phyloP scores from a whole-genome alignment of 495 filamentous ascomycete species.

The Podospora australis region DNA sequence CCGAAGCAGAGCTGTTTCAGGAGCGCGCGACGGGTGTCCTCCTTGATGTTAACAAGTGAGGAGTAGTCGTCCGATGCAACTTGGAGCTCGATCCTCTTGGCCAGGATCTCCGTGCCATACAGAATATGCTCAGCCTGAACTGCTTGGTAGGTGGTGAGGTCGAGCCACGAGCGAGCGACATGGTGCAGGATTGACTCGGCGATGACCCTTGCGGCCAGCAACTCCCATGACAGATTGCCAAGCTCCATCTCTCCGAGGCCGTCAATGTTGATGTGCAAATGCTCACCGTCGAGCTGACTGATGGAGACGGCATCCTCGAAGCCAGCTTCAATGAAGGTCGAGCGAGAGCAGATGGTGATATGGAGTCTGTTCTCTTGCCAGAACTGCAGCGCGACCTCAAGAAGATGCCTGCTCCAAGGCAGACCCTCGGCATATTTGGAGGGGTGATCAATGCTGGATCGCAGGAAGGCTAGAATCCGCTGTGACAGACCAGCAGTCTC shows the following conservation, averaged over 20 bases:
- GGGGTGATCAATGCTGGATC: neutral
- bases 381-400: slow-evolving; percentile 8
- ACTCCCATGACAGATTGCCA: slow-evolving; percentile 1
- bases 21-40: slow-evolving; percentile 3
- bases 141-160: slow-evolving; percentile 4
- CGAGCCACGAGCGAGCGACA: slow-evolving; percentile 6
- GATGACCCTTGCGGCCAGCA: neutral
- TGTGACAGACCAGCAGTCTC: neutral
- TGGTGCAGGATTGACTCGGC: slow-evolving; percentile 17
- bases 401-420: slow-evolving; percentile 1
- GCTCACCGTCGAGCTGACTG: neutral
- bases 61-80: slow-evolving; percentile 5
- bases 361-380: slow-evolving; percentile 8
- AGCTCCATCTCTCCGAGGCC: slow-evolving; percentile 7
- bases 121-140: slow-evolving; percentile 12
- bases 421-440: neutral
- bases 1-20: slow-evolving; percentile 18
- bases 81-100: slow-evolving; percentile 12
- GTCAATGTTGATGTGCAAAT: slow-evolving; percentile 5
- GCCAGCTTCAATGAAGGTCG: slow-evolving; percentile 6
- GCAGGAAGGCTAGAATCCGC: slow-evolving; percentile 2
- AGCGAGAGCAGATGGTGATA: slow-evolving; percentile 3
- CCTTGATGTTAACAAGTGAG: slow-evolving; percentile 1
- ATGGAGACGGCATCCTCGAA: slow-evolving; percentile 9
- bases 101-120: neutral